phyloP scores from a whole-genome alignment of 2,329 filamentous ascomycete genomes.

The Aspergillus neoniger region DNA sequence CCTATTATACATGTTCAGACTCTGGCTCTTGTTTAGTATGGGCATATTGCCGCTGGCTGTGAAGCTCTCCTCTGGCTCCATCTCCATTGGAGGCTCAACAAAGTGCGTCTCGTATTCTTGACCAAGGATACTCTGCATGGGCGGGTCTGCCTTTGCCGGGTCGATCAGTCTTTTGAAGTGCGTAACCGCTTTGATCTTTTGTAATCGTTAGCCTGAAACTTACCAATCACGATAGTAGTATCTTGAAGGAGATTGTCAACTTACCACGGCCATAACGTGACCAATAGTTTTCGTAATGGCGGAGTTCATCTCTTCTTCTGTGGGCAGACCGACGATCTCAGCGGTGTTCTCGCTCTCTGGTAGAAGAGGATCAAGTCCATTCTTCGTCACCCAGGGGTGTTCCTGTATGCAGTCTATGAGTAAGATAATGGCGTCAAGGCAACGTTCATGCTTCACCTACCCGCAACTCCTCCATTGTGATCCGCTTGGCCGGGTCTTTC shows the following conservation, averaged over 20 bases:
- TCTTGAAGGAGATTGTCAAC: slow-evolving; percentile 8
- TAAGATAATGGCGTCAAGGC: not conserved
- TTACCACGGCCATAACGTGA: slow-evolving; percentile 78
- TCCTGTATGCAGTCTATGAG: slow-evolving; percentile 54
- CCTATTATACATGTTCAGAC: slow-evolving; percentile 54
- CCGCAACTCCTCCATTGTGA: slow-evolving; percentile 77
- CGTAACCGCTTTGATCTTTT: slow-evolving; percentile 82
- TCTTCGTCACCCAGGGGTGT: slow-evolving; percentile 89
- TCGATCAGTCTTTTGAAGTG: slow-evolving; percentile 79
- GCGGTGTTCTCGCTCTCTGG: slow-evolving; percentile 83
- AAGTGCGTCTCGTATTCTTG: slow-evolving; percentile 55
- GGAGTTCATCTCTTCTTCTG: slow-evolving; percentile 83
- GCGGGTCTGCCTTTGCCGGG: slow-evolving; percentile 51
- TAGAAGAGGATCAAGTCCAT: slow-evolving; percentile 75
- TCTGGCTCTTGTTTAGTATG: slow-evolving; percentile 23
- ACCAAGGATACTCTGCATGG: slow-evolving; percentile 62
- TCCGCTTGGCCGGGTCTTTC: slow-evolving; percentile 80
- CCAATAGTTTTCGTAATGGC: slow-evolving; percentile 90
- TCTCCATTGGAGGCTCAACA: slow-evolving; percentile 59
- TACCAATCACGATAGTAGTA: not conserved
- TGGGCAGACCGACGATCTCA: slow-evolving; percentile 77
- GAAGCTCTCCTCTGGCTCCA: slow-evolving; percentile 44
- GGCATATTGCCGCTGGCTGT: slow-evolving; percentile 23
- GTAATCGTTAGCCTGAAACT: slow-evolving; percentile 6
- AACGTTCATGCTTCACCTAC: slow-evolving; percentile 54